phyloP scores from a whole-genome alignment of 2,329 filamentous ascomycete genomes.

The Zymoseptoria passerinii region DNA sequence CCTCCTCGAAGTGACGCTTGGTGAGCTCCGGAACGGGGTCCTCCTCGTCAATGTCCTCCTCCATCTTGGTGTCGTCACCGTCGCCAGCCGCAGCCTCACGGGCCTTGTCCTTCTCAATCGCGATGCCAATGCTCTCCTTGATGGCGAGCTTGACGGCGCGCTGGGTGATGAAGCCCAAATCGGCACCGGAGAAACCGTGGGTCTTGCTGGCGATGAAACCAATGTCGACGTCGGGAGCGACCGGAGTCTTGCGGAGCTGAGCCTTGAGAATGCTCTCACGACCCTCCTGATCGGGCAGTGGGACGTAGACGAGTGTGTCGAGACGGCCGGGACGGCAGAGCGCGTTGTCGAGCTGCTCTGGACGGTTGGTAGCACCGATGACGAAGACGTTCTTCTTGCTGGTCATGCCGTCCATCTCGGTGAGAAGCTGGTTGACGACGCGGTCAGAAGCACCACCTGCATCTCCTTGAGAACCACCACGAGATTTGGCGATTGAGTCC shows the following conservation, averaged over 20 bases:
- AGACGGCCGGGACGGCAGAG: constrained; percentile 97
- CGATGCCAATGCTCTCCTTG: constrained; percentile 83
- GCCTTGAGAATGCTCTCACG: constrained; percentile 86
- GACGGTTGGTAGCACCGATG: constrained; percentile 96
- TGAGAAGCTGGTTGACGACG: constrained; percentile 99
- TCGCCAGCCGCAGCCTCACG: constrained; percentile 59
- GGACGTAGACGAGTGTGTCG: constrained; percentile 96
- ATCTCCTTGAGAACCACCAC: constrained; percentile 92
- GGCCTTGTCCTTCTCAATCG: constrained; percentile 85
- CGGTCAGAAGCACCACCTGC: constrained; percentile 97
- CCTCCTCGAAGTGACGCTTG: constrained; percentile 95
- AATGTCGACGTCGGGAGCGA: constrained; percentile 78
- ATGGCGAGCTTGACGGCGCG: constrained; percentile 98
- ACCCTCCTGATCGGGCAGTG: constrained; percentile 83
- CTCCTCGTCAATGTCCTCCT: constrained; percentile 65
- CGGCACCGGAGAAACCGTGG: constrained; percentile 97
- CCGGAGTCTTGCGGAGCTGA: constrained; percentile 96
- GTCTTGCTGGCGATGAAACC: constrained; percentile 92
- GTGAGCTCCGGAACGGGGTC: constrained; percentile 95
- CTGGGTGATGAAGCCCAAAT: constrained; percentile 98
- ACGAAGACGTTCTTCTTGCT: constrained; percentile 99
- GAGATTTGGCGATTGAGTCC: constrained; percentile 98
- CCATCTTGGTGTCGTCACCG: constrained; percentile 73
- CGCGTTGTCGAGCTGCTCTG: constrained; percentile 95
- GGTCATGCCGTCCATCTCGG: constrained; percentile 99